Percentiles rank a stretch among this genome's conserved stretches.
phyloP scores from a whole-genome alignment of 1,284 basidiomycete species.

The Leucoagaricus sp. region DNA sequence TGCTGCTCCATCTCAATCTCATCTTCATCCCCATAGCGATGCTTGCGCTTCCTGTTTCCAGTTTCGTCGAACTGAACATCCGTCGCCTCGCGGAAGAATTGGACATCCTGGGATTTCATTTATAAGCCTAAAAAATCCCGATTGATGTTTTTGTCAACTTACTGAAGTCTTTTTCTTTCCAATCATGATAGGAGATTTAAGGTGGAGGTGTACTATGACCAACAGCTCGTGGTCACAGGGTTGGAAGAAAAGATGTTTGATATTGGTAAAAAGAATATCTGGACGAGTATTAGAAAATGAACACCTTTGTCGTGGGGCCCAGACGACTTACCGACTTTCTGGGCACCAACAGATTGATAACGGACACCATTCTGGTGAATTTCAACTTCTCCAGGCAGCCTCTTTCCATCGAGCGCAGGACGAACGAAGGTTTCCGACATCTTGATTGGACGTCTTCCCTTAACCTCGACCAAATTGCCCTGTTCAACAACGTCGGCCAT shows the following conservation, averaged over 20 bases:
- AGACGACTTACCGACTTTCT: slow-evolving; percentile 77
- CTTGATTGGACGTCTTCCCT: slow-evolving; percentile 80
- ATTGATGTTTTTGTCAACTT: slow-evolving; percentile 26
- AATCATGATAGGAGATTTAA: slow-evolving; percentile 97
- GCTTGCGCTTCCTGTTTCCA: slow-evolving; percentile 97
- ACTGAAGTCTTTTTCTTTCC: slow-evolving; percentile 98
- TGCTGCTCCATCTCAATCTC: slow-evolving; percentile 99
- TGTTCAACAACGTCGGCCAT: slow-evolving; percentile 98
- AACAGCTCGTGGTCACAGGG: slow-evolving; percentile 97
- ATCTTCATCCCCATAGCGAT: slow-evolving; percentile 97
- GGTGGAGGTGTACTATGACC: slow-evolving; percentile 92
- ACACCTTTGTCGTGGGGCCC: neutral
- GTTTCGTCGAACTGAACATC: slow-evolving; percentile 99
- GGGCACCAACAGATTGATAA: slow-evolving; percentile 86
- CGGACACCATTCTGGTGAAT: slow-evolving; percentile 98
- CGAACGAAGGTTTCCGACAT: slow-evolving; percentile 93
- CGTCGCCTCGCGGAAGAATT: slow-evolving; percentile 98
- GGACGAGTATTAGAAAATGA: neutral
- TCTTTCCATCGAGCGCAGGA: slow-evolving; percentile 91
- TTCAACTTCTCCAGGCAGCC: slow-evolving; percentile 93
- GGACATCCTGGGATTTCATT: slow-evolving; percentile 71
- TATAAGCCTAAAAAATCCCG: slow-evolving; percentile 8
- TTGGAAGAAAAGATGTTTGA: slow-evolving; percentile 99
- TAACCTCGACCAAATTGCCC: slow-evolving; percentile 85
- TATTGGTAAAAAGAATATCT: slow-evolving; percentile 97